Evolutionary conservation across 2,329 filamentous ascomycete genomes (phyloP), one percentile per base, ranked within the genome.

Genomic region (Aspergillus hortae): DNA sequence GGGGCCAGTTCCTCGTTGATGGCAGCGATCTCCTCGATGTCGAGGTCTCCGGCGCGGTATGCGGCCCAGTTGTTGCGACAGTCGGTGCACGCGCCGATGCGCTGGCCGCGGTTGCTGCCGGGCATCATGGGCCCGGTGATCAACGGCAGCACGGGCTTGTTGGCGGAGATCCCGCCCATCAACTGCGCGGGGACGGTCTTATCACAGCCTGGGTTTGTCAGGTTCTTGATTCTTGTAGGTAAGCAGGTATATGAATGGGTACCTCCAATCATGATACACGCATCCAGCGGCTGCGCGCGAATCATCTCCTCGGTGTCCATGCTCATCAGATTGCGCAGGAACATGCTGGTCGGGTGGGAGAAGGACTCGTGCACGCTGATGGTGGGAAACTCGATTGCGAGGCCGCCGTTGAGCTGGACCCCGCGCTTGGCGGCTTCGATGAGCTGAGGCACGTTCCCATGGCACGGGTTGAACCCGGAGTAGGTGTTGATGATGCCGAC

Each of bases 221-320:
- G 30, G n/a, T 56, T 14, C 48, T 19, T 21, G 19, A 23, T 23
- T 19, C 15, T 19, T 11, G 12, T 42, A 42, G 27, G 27, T 30
- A 10, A 4, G 23, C 6, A 23, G 23, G 27, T 30, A 3, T 30
- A 30, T 30, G 10, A 1, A 11, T 30, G 27, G 25, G 55, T 51
- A 83, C 84, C 86, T 44, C 86, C 86, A 58, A 89, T 85, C 57
- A 87, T 75, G 12, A 88, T 78, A 9, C 83, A 82, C 0, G 84
- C 82, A 68, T 90, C 87, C 14, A 87, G 77, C 0, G 87, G 87
- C 67, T 90, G 87, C 0, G 86, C 86, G 41, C 75, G 75, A 48
- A 89, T 84, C 87, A 90, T 90, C 72, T 90, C 87, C 66, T 90
- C 87, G 0, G 87, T 90, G 63, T 90, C 87, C 84, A 90, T 88